Conservation (phyloP, 2,329 filamentous ascomycete species). For the Trichoderma afroharzianum region DNA sequence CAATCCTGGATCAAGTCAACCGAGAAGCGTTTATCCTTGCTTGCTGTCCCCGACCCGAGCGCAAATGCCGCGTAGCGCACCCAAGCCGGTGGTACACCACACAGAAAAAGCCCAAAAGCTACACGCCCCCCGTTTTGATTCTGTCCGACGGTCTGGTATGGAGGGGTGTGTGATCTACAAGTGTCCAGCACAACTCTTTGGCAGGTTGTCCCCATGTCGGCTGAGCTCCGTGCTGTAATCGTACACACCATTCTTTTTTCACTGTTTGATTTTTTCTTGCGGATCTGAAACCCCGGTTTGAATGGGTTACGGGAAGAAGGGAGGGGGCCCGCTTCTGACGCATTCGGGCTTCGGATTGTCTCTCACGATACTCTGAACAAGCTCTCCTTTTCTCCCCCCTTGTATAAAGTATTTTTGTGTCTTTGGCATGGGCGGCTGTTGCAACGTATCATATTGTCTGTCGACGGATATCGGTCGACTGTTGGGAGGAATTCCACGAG, state of each 20-base stretch:
- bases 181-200: background rate
- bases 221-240: background rate
- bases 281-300: background rate
- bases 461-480: background rate
- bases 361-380: background rate
- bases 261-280: background rate
- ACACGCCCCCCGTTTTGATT: background rate
- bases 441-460: conserved; percentile 8
- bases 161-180: background rate
- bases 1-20: background rate
- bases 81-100: background rate
- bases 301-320: background rate
- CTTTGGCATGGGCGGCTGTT: background rate
- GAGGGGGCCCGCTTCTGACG: background rate
- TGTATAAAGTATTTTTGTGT: background rate
- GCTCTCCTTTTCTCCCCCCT: background rate
- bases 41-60: background rate
- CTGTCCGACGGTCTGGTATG: background rate
- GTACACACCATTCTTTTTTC: background rate
- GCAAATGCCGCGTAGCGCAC: conserved; percentile 10
- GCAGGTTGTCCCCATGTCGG: background rate
- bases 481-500: background rate
- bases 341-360: background rate
- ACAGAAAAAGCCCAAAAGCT: background rate
- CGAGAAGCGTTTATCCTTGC: background rate